Percentiles rank a stretch among this genome's conserved stretches.
Evolutionary conservation across 1,139 yeast genomes (phyloP).

Genomic region (Sugiyamaella pinicola): DNA sequence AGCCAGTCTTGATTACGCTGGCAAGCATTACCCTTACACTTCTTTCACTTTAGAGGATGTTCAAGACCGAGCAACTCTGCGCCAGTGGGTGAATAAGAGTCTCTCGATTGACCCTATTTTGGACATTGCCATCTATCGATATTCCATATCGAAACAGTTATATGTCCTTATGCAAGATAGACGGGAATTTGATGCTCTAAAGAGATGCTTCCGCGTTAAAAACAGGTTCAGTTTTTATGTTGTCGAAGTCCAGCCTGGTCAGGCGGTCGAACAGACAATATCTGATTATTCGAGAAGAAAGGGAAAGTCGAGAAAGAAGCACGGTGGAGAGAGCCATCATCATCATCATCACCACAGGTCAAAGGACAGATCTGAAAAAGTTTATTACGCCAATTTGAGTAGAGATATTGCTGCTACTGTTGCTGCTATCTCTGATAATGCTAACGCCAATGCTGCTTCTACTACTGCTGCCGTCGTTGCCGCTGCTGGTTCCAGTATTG

Average conservation of each 20-base stretch:
- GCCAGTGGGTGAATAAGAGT: slow-evolving; percentile 6
- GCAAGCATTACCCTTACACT: background rate
- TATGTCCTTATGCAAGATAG: slow-evolving; percentile 47
- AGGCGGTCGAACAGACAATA: background rate
- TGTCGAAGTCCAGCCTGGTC: slow-evolving; percentile 5
- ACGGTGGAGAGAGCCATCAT: background rate
- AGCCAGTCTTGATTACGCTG: slow-evolving; percentile 9
- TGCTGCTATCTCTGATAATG: slow-evolving; percentile 2
- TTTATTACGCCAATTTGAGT: background rate
- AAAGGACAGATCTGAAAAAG: background rate
- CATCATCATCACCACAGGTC: slow-evolving; percentile 1
- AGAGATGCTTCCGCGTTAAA: slow-evolving; percentile 49
- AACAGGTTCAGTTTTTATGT: slow-evolving; percentile 32
- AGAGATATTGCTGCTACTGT: background rate
- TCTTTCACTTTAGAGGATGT: slow-evolving; percentile 6
- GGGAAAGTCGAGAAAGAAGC: background rate
- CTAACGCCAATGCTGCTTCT: background rate
- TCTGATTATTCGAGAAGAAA: background rate
- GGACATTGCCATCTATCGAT: slow-evolving; percentile 26
- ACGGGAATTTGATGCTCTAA: slow-evolving; percentile 51
- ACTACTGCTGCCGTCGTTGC: slow-evolving; percentile 1
- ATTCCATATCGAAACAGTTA: slow-evolving; percentile 40
- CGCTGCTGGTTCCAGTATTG: slow-evolving; percentile 2
- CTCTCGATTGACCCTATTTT: slow-evolving; percentile 8
- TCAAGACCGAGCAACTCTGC: background rate